Base-by-base conservation (phyloP, 805 yeast genomes). In the Lachancea sp. region DNA sequence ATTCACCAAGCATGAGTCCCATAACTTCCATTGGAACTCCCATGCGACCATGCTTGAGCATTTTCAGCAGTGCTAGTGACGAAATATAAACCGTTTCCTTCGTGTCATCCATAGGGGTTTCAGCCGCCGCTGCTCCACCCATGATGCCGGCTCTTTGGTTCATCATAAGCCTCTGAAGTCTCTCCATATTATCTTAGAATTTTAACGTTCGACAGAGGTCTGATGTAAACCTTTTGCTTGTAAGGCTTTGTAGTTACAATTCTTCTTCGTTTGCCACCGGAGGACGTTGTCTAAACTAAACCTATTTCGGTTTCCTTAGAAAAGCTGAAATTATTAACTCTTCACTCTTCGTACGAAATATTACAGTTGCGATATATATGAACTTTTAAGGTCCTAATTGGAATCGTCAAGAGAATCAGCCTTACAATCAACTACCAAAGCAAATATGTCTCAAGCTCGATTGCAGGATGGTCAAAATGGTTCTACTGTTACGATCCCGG, bases 1-100 rank as follows among this genome's bases (percentile, higher is more conserved):
- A 90, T 52, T 90, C 97, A 34, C 99, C 99, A 46, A 94, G 74
- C 99, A 92, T 92, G 49, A 92, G 72, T 2, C 99, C 99, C 99
- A 92, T 92, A 13, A 78, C 85, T 59, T 78, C 85, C 84, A 78
- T 78, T n/a, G 84, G 84, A 30, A 78, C 84, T 61, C 94, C 92
- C 2, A 92, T 90, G 58, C 97, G 75, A 26, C 97, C 97, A 60
- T 92, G 99, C 63, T 89, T 90, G 56, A 92, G 77, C 98, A 92
- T 92, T 67, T 92, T 92, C 48, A 92, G 71, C 38, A 92, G 69
- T 3, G 99, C 99, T 54, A 92, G 74, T 29, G 97, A 88, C 29
- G 98, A 92, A 41, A 92, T 88, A 65, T 90, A 86, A 8, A 92
- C 96, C 1, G 97, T 89, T 66, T 92, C 98, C 29, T 96, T 83